Evolutionary conservation across 2,329 filamentous ascomycete species (phyloP).

Genomic region (Pseudocercospora eumusae): DNA sequence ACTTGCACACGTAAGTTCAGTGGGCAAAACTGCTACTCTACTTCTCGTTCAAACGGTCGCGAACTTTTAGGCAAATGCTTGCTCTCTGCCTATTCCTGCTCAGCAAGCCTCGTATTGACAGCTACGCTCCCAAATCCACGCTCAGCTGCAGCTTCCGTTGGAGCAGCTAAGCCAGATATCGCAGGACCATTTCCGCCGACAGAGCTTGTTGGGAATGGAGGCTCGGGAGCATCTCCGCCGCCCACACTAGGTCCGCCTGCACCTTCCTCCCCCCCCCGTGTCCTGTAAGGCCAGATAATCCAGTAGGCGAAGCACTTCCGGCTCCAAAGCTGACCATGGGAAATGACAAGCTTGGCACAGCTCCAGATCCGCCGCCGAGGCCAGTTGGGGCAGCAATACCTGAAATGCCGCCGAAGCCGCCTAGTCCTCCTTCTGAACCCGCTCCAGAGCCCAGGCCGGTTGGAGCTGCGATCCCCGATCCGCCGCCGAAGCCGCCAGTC

Average conservation of each 20-base stretch:
- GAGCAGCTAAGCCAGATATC: background rate
- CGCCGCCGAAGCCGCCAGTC: conserved; percentile 3
- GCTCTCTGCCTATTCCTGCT: background rate
- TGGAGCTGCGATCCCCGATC: conserved; percentile 14
- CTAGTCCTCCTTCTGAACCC: conserved; percentile 1
- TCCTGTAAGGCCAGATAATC: background rate
- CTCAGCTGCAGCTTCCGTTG: background rate
- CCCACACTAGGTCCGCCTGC: background rate
- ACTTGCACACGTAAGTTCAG: background rate
- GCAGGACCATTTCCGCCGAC: background rate
- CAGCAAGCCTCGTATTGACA: conserved; percentile 1
- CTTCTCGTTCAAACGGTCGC: background rate
- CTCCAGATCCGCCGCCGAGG: background rate
- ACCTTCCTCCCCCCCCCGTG: background rate
- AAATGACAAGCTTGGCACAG: conserved; percentile 2
- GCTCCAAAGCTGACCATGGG: conserved; percentile 17
- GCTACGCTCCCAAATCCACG: background rate
- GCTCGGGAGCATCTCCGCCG: background rate
- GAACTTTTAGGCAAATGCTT: background rate
- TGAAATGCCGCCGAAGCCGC: conserved; percentile 10
- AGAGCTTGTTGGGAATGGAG: background rate
- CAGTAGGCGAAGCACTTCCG: conserved; percentile 4
- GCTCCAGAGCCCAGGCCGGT: conserved; percentile 10
- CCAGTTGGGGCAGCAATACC: conserved; percentile 10
- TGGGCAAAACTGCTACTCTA: background rate